Evolutionary conservation across 2,329 filamentous ascomycete species (phyloP), one percentile per base, ranked within the genome.

Genomic region (Lasiodiplodia gonubiensis): DNA sequence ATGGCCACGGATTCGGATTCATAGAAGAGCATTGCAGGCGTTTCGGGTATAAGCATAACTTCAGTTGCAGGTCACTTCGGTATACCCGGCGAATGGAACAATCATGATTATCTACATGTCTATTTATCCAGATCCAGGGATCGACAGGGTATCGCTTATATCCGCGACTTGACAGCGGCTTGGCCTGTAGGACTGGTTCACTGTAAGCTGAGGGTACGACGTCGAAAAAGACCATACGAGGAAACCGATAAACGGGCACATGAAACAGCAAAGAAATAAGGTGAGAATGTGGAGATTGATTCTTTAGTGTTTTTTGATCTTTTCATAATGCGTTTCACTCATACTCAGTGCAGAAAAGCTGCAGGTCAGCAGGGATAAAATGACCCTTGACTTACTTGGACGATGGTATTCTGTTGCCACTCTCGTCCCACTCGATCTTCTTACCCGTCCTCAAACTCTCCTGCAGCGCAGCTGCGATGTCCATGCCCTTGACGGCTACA

Each of bases 391-490:
- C 61, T 64, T 64, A 64, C 61, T 46, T 53, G 27, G 52, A 33
- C n/a, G 55, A 21, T 2, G 54, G 0, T 51, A 67, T 60, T 33
- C 65, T 60, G 21, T 35, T 60, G 12, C 65, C 65, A 6, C 54
- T 16, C 54, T 60, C 42, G n/a, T 67, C 55, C 65, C 65, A 67
- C 16, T 61, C 48, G 18, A 67, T 67, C 54, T 67, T 67, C 54
- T 67, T 61, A 7, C 65, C 65, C 23, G 65, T 67, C 54, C 65
- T 37, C 54, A 67, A 25, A 6, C 65, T 67, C 48, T 67, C 65
- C 35, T 67, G 65, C 21, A 67, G 33, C 11, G 65, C 65, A 2
- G 46, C 10, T 10, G 65, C 65, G 18, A 67, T 60, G 8, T 67
- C 65, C 65, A 67, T 67, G 65, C 65, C 65, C 35, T 67, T 67